Conservation (phyloP, 352 stramenopile species). For the Pythium plurisporium region DNA sequence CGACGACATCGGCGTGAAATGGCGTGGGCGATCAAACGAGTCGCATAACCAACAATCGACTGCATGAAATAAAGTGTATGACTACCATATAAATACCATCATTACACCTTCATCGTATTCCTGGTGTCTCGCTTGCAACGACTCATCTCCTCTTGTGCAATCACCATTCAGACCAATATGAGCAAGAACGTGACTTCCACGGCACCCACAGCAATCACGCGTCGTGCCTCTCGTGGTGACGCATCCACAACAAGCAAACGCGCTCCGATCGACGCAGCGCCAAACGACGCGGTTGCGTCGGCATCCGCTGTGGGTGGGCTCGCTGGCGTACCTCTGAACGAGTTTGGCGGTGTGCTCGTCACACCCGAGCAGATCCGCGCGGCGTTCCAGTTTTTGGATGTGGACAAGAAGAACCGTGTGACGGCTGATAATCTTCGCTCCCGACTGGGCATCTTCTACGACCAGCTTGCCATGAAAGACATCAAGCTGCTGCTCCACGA, state of each 20-base stretch:
- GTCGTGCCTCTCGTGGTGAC: too few relatives aligned
- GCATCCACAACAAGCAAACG: not conserved
- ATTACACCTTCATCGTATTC: too few relatives aligned
- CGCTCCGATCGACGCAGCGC: not conserved
- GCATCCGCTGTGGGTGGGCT: not conserved
- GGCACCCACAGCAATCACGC: not conserved
- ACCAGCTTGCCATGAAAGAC: conserved; percentile 81
- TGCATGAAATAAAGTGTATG: conserved; percentile 2
- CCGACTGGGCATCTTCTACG: conserved; percentile 83
- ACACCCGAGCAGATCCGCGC: conserved; percentile 78
- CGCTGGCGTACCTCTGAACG: conserved; percentile 7
- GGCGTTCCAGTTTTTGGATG: conserved; percentile 89
- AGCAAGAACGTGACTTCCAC: not conserved
- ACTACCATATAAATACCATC: not conserved
- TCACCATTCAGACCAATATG: too few relatives aligned
- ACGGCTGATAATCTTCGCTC: conserved; percentile 79
- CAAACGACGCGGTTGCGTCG: not conserved
- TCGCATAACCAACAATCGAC: too few relatives aligned
- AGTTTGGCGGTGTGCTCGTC: conserved; percentile 79
- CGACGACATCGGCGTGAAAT: conserved; percentile 8
- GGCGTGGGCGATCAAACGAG: too few relatives aligned
- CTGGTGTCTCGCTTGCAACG: too few relatives aligned
- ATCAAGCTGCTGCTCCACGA: conserved; percentile 83
- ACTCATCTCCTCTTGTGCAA: too few relatives aligned
- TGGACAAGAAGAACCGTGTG: conserved; percentile 74